Percentiles rank a stretch among this genome's conserved stretches.
phyloP scores from a whole-genome alignment of 106 monocot species.

The Dioscorea dumetorum region DNA sequence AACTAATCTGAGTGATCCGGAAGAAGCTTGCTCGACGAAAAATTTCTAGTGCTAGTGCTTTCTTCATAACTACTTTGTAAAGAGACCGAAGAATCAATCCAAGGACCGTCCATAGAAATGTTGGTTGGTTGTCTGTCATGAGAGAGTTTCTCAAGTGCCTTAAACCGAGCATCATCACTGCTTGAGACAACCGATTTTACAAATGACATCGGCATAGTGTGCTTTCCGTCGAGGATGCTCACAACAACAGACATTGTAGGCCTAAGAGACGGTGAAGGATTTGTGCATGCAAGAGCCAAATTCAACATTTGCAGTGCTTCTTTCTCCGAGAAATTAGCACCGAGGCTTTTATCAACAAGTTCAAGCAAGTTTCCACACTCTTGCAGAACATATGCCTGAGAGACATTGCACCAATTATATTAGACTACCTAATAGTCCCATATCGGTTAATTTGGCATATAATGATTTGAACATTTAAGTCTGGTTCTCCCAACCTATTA shows the following conservation, averaged over 20 bases:
- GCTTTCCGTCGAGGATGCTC: constrained; percentile 15
- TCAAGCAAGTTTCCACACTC: constrained; percentile 12
- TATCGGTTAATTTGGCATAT: no score
- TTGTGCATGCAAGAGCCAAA: constrained; percentile 13
- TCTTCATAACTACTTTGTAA: not conserved
- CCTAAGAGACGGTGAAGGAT: constrained; percentile 15
- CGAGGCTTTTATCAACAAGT: constrained; percentile 18
- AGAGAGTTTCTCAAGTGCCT: not conserved
- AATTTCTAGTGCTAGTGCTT: not conserved
- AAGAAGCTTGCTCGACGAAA: not conserved
- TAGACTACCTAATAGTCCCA: no score
- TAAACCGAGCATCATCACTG: not conserved
- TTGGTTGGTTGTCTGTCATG: not conserved
- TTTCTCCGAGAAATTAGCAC: constrained; percentile 8
- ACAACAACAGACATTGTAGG: constrained; percentile 18
- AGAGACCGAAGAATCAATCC: not conserved
- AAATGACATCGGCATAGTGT: not conserved
- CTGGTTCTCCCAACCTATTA: no score
- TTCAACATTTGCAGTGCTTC: constrained; percentile 13
- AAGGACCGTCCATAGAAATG: not conserved
- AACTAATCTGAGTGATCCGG: not conserved
- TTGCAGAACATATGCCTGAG: constrained; percentile 15
- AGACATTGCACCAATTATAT: not conserved
- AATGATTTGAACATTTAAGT: no score
- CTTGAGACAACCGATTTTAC: not conserved